Evolutionary conservation across 495 filamentous ascomycete genomes (phyloP), one percentile per base, ranked within the genome.

Genomic region (Podospora pseudopauciseta): DNA sequence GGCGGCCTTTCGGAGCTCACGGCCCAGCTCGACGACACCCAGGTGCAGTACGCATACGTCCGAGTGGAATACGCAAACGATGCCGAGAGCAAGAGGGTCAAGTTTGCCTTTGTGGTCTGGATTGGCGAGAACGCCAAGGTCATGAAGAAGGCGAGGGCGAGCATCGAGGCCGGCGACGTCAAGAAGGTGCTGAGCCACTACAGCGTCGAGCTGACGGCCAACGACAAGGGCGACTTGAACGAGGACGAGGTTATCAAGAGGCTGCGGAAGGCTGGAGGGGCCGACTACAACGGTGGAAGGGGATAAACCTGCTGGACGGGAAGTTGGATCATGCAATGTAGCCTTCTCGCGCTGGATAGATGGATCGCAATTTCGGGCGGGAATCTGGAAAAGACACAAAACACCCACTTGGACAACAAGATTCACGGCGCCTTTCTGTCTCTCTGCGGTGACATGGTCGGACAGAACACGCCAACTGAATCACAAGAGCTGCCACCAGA

Each of bases 51-150:
- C 76, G 86, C 77, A n/a, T 88, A 87, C 74, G 82, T 80, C 65
- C 80, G 86, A 9, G 74, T 88, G 73, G 84, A 86, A 74, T 85
- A 87, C 72, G 84, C 84, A 62, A 87, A 87, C 77, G 86, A 88
- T 72, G 82, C 81, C 63, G 85, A 88, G 77, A 79, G 74, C 73
- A 84, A 79, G 76, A 77, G 86, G n/a, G 81, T 87, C 69, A 88
- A 88, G 76, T 88, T 88, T 70, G 80, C 78, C 5, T 72, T 88
- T 16, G 75, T 88, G 26, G 79, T 86, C 53, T 88, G 85, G 85
- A 86, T 86, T 71, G 86, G 86, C 66, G 76, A 81, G 72, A 61
- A 70, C 32, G 85, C 85, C 1, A 85, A 83, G 72, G 81, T 87
- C 34, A 88, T 88, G 86, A 78, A 85, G 23, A 88, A 88, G 74